Base-by-base conservation (phyloP, 2,329 filamentous ascomycete genomes). In the Trichoderma sp. region DNA sequence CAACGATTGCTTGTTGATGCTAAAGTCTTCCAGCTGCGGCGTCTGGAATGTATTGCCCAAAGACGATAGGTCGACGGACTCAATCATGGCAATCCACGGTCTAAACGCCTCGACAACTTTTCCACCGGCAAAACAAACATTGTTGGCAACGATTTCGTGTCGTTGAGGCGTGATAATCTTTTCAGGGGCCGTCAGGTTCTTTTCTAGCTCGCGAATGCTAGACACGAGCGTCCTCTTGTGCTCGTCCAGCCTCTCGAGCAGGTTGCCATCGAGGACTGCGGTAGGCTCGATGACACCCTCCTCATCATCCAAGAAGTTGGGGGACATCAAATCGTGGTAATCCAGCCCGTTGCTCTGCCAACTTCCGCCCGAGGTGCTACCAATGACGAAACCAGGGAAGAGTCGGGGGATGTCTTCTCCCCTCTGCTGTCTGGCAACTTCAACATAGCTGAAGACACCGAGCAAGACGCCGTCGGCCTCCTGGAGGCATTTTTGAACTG, bases 391-490 rank as follows among this genome's bases (percentile, higher is more conserved):
- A 1, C 95, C 95, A 19, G 95, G 95, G 66, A 96, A 90, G 3
- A 98, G 84, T n/a, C 95, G 89, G 17, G 92, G 93, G 65, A 98
- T 96, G 48, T 95, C 92, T 76, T 97, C 94, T 67, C 94, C 94
- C 67, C 94, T 87, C 78, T 98, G 95, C 77, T 97, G 92, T 72
- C 93, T 89, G 17, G 95, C 95, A 56, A 98, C 92, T 76, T 98
- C 94, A 39, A 98, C 94, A 78, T 97, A 99, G 76, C 93, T 95
- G 78, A 94, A 97, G 6, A 99, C 94, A 5, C 94, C 94, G 65
- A 95, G 87, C 67, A 98, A 85, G 25, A 99, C 94, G 57, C 95
- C 95, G 70, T 99, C 95, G n/a, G 95, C 95, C 81, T 99, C 95
- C 77, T 96, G 93, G 71, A 98, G 80, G 75, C 95, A 99, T 78